A percentile compares a stretch with the other conserved stretches of the same genome.
phyloP scores from a whole-genome alignment of 768 basidiomycete genomes.

The Suillus americanus region DNA sequence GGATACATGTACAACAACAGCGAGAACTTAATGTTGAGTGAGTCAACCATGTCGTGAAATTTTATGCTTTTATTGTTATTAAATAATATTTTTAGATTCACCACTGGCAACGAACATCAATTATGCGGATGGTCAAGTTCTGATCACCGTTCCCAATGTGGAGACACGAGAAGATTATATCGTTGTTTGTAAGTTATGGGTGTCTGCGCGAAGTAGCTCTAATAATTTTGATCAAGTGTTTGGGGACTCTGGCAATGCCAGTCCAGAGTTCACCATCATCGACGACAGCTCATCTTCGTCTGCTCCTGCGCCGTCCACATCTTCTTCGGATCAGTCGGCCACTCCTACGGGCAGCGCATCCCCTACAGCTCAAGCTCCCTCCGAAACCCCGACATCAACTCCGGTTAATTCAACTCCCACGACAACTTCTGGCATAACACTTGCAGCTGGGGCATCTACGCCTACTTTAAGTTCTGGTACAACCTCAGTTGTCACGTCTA shows the following conservation, averaged over 20 bases:
- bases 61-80: slow-evolving; percentile 10
- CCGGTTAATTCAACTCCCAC: background rate
- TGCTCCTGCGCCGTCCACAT: slow-evolving; percentile 19
- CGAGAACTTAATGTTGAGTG: slow-evolving; percentile 32
- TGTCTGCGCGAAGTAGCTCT: slow-evolving; percentile 2
- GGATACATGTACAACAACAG: slow-evolving; percentile 25
- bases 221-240: slow-evolving; percentile 25
- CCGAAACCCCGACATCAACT: background rate
- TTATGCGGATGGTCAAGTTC: slow-evolving; percentile 31
- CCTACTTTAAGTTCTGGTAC: background rate
- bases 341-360: slow-evolving; percentile 8
- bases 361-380: background rate
- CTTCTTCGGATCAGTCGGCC: background rate
- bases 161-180: slow-evolving; percentile 32
- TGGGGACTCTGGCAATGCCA: slow-evolving; percentile 42
- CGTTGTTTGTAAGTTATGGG: slow-evolving; percentile 33
- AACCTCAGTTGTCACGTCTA: slow-evolving; percentile 11
- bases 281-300: slow-evolving; percentile 55
- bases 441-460: background rate
- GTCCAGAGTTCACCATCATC: slow-evolving; percentile 41
- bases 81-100: slow-evolving; percentile 22
- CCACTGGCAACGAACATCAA: slow-evolving; percentile 36
- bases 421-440: slow-evolving; percentile 1
- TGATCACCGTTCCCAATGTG: slow-evolving; percentile 37
- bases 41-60: slow-evolving; percentile 6